Evolutionary conservation across 2,329 filamentous ascomycete species (phyloP).

Genomic region (Geosmithia putterillii): DNA sequence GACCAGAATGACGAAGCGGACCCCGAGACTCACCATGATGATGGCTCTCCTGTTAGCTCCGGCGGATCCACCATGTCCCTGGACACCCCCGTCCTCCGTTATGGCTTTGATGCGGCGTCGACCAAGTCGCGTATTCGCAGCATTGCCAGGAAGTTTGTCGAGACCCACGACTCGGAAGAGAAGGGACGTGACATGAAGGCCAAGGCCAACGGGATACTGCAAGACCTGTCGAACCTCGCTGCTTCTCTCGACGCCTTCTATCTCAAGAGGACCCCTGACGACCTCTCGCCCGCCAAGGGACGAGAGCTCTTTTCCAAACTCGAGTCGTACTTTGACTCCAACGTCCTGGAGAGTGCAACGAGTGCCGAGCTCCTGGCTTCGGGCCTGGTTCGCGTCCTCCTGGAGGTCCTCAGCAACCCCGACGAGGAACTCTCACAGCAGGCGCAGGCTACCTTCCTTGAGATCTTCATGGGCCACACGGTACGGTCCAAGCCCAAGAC

Average conservation of each 20-base stretch:
- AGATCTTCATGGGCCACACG: constrained; percentile 77
- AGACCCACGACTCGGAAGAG: constrained; percentile 67
- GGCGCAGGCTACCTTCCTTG: constrained; percentile 73
- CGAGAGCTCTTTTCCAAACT: constrained; percentile 60
- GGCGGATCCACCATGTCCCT: constrained; percentile 54
- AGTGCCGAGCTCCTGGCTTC: constrained; percentile 90
- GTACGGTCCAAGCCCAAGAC: constrained; percentile 55
- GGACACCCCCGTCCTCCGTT: constrained; percentile 34
- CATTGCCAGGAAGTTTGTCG: constrained; percentile 72
- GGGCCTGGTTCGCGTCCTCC: constrained; percentile 71
- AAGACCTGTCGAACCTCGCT: constrained; percentile 59
- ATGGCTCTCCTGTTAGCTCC: constrained; percentile 54
- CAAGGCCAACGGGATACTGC: constrained; percentile 66
- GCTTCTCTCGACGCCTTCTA: constrained; percentile 63
- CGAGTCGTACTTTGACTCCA: constrained; percentile 75
- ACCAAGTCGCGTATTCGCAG: constrained; percentile 57
- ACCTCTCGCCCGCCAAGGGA: constrained; percentile 37
- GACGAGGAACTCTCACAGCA: constrained; percentile 48
- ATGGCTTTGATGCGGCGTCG: constrained; percentile 36
- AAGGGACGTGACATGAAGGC: constrained; percentile 61
- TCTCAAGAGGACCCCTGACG: constrained; percentile 36
- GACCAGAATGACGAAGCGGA: constrained; percentile 43
- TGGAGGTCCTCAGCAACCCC: constrained; percentile 68
- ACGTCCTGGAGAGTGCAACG: constrained; percentile 85
- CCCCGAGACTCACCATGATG: constrained; percentile 31